Evolutionary conservation across 352 stramenopile species (phyloP), one percentile per base, ranked within the genome.

Genomic region (Phytophthora fragariaefolia): DNA sequence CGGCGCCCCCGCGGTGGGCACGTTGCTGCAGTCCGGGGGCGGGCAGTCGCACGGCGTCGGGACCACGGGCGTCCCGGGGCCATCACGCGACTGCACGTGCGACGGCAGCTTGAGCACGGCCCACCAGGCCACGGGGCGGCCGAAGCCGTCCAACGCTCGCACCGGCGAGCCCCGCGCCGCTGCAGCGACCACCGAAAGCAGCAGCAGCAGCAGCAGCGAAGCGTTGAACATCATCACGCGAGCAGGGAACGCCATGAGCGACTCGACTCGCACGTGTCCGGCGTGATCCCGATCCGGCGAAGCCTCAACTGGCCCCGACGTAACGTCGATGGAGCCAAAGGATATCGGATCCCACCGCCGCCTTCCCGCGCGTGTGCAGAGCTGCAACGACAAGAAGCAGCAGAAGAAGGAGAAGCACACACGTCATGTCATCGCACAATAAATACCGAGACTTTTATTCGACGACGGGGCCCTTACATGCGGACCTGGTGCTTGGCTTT

Each of bases 61-160:
- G 26, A 73, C 48, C 27, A 74, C 61, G 18, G 28, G 42, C 5
- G 43, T 47, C 27, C 50, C 30, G 12, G 22, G 10, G 15, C 56
- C 63, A 58, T 59, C 27, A 17, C 50, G 32, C 7, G 48, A 60
- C 26, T 74, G 74, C n/a, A 85, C 69, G 26, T 81, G 72, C 53
- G 74, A 70, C 8, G 86, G 86, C 53, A 95, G 66, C 67, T 95
- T 95, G 56, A 92, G 78, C 48, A 92, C 82, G 2, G 78, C 69
- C 79, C 83, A 95, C 86, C 86, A 95, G 8, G 73, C 75, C 54
- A 95, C 86, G 7, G 83, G 77, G 6, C 62, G 53, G 7, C 82
- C 84, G 7, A 82, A 64, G 3, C 86, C 86, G 70, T 95, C 77
- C 22, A 89, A 75, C 32, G 86, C 84, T 58, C 71, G 74, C 12